Percentiles rank a stretch among this genome's conserved stretches.
phyloP scores from a whole-genome alignment of 306 rosid species.

The Leucaena leucocephala region DNA sequence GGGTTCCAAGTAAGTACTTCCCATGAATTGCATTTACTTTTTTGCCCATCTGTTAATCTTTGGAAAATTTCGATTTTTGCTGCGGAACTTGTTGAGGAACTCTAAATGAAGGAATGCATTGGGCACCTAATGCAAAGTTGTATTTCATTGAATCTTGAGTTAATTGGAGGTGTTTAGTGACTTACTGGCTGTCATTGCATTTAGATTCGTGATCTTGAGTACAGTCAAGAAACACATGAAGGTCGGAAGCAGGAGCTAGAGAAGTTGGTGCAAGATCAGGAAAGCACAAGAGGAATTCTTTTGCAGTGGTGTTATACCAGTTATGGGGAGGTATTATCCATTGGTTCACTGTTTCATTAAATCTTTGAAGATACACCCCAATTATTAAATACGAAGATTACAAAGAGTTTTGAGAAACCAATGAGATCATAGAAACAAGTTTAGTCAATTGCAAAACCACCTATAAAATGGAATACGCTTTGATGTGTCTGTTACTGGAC shows the following conservation, averaged over 20 bases:
- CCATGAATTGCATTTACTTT: conserved; percentile 15
- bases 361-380: not conserved
- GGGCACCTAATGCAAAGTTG: not conserved
- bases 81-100: not conserved
- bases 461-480: not conserved
- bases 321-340: conserved; percentile 72
- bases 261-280: conserved; percentile 75
- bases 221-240: conserved; percentile 77
- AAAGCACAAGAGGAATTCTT: conserved; percentile 66
- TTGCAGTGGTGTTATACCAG: conserved; percentile 82
- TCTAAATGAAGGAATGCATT: conserved; percentile 3
- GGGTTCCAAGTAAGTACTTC: conserved; percentile 72
- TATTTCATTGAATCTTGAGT: conserved; percentile 13
- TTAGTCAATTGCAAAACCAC: not conserved
- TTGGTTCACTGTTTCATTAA: not conserved
- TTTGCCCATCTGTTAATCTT: conserved; percentile 9
- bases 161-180: conserved; percentile 21
- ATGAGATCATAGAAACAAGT: conserved; percentile 5
- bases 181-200: conserved; percentile 27
- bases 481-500: not conserved
- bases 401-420: not conserved
- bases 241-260: conserved; percentile 68
- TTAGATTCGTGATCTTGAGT: conserved; percentile 83
- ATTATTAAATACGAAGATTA: not conserved
- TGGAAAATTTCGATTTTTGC: conserved; percentile 1